These are phyloP conservation scores for Phycomyces nitens DNA, from an alignment of 192 early-diverging fungal genomes.

Conservation along the genomic window DNA sequence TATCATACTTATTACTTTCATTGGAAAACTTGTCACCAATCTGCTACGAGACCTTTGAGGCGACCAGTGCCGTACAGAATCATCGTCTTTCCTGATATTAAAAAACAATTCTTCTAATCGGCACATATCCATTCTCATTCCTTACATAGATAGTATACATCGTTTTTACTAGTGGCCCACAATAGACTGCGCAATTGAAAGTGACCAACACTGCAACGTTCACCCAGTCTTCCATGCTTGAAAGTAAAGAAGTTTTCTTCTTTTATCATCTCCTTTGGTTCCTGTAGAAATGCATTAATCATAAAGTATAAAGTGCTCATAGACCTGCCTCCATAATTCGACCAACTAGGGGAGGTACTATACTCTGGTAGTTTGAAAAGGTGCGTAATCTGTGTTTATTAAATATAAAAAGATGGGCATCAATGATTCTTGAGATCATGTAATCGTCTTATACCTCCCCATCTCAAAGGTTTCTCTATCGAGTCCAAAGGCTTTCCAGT, in stretches of 20 bases:
- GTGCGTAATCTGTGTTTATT: slow-evolving; percentile 8
- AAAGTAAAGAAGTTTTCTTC: slow-evolving; percentile 45
- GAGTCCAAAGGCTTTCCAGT: slow-evolving; percentile 23
- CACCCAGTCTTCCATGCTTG: slow-evolving; percentile 36
- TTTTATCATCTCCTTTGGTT: slow-evolving; percentile 22
- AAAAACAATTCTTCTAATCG: background rate
- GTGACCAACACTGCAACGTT: slow-evolving; percentile 54
- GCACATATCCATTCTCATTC: background rate
- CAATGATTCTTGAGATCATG: slow-evolving; percentile 8
- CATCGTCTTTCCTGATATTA: slow-evolving; percentile 26
- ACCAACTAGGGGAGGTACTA: slow-evolving; percentile 9
- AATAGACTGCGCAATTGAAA: slow-evolving; percentile 64
- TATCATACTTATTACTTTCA: slow-evolving; percentile 51
- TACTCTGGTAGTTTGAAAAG: background rate
- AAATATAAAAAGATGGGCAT: background rate
- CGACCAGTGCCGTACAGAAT: slow-evolving; percentile 45
- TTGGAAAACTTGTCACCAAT: slow-evolving; percentile 20
- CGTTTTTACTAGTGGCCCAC: slow-evolving; percentile 56
- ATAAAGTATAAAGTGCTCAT: background rate
- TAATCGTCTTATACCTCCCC: slow-evolving; percentile 23
- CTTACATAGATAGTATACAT: slow-evolving; percentile 52
- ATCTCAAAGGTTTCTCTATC: slow-evolving; percentile 29
- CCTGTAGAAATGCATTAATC: slow-evolving; percentile 5
- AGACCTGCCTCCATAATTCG: slow-evolving; percentile 3
- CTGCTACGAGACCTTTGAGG: slow-evolving; percentile 35